These are phyloP conservation scores for Termitomyces sp. DNA, from an alignment of 768 basidiomycete genomes.

Conservation along the genomic window DNA sequence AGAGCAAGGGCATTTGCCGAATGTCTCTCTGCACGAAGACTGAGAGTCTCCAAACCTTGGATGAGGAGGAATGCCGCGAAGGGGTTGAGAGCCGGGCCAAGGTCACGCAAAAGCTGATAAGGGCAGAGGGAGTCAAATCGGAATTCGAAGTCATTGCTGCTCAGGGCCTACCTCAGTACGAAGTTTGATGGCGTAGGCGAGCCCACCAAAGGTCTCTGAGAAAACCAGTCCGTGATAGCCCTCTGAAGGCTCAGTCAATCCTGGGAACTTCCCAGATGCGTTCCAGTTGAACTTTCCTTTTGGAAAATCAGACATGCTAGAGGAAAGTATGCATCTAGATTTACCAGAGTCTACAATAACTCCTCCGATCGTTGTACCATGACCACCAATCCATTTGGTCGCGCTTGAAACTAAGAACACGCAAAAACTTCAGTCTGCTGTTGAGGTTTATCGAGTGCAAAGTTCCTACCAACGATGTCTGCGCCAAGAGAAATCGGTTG, in stretches of 20 bases:
- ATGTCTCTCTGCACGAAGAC: slow-evolving; percentile 21
- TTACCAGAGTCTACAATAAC: slow-evolving; percentile 57
- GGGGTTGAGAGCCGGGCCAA: slow-evolving; percentile 68
- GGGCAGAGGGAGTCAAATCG: too few relatives aligned
- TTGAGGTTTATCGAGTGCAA: too few relatives aligned
- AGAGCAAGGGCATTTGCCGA: slow-evolving; percentile 67
- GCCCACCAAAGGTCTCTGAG: slow-evolving; percentile 58
- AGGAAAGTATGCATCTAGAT: neutral
- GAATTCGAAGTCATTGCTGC: too few relatives aligned
- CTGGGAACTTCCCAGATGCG: slow-evolving; percentile 64
- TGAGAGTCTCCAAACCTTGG: slow-evolving; percentile 40
- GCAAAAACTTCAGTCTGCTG: too few relatives aligned
- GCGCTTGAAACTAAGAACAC: too few relatives aligned
- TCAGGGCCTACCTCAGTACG: too few relatives aligned
- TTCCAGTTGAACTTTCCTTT: slow-evolving; percentile 70
- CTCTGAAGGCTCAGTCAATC: slow-evolving; percentile 69
- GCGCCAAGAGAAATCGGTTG: slow-evolving; percentile 71
- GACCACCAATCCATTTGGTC: slow-evolving; percentile 84
- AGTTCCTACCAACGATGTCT: slow-evolving; percentile 54
- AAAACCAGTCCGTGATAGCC: slow-evolving; percentile 74
- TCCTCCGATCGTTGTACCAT: slow-evolving; percentile 77
- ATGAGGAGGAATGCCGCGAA: slow-evolving; percentile 73
- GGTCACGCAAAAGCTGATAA: slow-evolving; percentile 59
- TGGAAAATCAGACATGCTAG: too few relatives aligned
- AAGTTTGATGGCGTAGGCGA: slow-evolving; percentile 63